Percentiles rank a stretch among this genome's conserved stretches.
Conservation (phyloP, 2,329 filamentous ascomycete species). For the Aspergillus quadricinctus region DNA sequence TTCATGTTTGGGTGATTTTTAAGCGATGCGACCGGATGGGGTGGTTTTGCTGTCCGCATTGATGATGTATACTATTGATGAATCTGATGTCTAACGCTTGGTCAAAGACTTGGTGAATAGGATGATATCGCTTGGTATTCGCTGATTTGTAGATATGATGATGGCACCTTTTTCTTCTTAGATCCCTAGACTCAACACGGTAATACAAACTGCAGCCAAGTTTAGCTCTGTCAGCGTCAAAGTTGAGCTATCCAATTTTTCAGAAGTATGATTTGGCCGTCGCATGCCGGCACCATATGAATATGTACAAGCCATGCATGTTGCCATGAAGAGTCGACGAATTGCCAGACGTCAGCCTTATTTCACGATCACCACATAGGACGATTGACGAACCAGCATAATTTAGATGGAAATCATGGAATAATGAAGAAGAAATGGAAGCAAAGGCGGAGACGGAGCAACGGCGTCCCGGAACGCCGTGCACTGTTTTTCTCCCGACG, state of each 20-base stretch:
- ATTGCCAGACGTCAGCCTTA: neutral
- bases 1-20: neutral
- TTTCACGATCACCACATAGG: neutral
- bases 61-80: neutral
- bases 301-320: too few species aligned
- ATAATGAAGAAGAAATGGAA: neutral
- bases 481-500: neutral
- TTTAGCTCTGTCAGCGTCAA: neutral
- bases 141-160: neutral
- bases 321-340: too few species aligned
- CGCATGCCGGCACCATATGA: too few species aligned
- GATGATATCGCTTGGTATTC: neutral
- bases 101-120: neutral
- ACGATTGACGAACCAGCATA: too few species aligned
- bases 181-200: neutral
- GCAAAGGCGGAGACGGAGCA: neutral
- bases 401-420: too few species aligned
- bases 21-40: neutral
- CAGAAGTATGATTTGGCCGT: too few species aligned
- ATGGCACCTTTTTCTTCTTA: neutral
- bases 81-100: neutral
- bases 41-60: neutral
- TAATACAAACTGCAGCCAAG: neutral
- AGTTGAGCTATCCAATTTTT: neutral
- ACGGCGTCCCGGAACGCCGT: neutral